phyloP scores from a whole-genome alignment of 495 filamentous ascomycete species.

The Hyaloscypha finlandica region DNA sequence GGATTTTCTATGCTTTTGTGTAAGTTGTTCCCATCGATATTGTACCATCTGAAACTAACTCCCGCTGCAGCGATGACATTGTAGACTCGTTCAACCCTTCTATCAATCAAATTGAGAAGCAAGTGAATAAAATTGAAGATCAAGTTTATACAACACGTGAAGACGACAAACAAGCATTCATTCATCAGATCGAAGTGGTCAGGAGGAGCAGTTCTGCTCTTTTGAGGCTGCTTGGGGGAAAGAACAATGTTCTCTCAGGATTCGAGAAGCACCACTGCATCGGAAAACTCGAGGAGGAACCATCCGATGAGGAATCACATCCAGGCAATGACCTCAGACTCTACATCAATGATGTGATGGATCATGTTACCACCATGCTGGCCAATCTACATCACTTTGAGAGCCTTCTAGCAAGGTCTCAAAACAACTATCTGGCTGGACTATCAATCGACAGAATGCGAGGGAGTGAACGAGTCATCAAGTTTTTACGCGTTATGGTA shows the following conservation, averaged over 20 bases:
- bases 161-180: slow-evolving; percentile 78
- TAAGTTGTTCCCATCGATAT: slow-evolving; percentile 44
- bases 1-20: slow-evolving; percentile 98
- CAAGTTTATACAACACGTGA: slow-evolving; percentile 83
- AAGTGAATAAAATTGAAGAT: slow-evolving; percentile 91
- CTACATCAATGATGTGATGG: slow-evolving; percentile 93
- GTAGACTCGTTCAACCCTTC: slow-evolving; percentile 90
- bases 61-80: slow-evolving; percentile 73
- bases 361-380: slow-evolving; percentile 98
- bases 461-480: slow-evolving; percentile 74
- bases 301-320: slow-evolving; percentile 62
- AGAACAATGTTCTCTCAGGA: slow-evolving; percentile 90
- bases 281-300: slow-evolving; percentile 52
- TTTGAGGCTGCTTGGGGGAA: slow-evolving; percentile 86
- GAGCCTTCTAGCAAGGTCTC: slow-evolving; percentile 89
- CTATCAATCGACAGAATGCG: slow-evolving; percentile 81
- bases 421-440: slow-evolving; percentile 92
- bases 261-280: slow-evolving; percentile 66
- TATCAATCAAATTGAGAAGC: slow-evolving; percentile 77
- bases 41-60: slow-evolving; percentile 30
- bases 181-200: slow-evolving; percentile 80
- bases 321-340: slow-evolving; percentile 90
- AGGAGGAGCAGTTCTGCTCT: slow-evolving; percentile 89
- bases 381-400: slow-evolving; percentile 90
- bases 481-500: slow-evolving; percentile 85